A percentile compares a stretch with the other conserved stretches of the same genome.
These are phyloP conservation scores for Grosmannia clavigera DNA, from an alignment of 2,329 filamentous ascomycete genomes.

Conservation along the genomic window DNA sequence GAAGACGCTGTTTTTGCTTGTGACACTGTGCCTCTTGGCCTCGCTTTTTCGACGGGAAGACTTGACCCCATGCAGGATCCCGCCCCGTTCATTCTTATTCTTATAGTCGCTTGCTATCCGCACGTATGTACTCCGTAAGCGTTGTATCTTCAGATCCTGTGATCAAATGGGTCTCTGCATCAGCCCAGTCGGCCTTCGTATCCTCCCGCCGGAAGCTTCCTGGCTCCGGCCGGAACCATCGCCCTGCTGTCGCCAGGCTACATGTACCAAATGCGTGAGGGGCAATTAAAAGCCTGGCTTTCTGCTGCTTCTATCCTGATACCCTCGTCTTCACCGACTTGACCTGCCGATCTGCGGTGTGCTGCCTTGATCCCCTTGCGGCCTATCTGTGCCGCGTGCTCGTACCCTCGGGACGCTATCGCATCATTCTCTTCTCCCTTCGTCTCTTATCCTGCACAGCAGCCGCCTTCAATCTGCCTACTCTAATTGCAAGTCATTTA, in stretches of 20 bases:
- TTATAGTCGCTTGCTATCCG: neutral
- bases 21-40: too few species aligned
- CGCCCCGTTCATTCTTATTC: neutral
- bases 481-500: neutral
- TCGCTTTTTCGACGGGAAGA: neutral
- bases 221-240: too few species aligned
- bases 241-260: too few species aligned
- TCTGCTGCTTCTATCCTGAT: too few species aligned
- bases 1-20: too few species aligned
- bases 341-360: slow-evolving; percentile 7
- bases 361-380: neutral
- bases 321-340: neutral
- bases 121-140: neutral
- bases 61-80: neutral
- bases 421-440: neutral
- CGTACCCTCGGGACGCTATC: neutral
- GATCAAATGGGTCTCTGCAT: too few species aligned
- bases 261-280: too few species aligned
- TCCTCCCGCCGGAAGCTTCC: too few species aligned
- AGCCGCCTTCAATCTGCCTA: neutral
- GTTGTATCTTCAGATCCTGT: neutral
- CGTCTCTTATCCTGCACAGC: neutral
- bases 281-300: too few species aligned
- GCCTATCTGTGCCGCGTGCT: neutral
- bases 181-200: too few species aligned